A percentile compares a stretch with the other conserved stretches of the same genome.
Evolutionary conservation across 202 grass and related monocot species (phyloP).

Genomic region (Panicum hallii): DNA sequence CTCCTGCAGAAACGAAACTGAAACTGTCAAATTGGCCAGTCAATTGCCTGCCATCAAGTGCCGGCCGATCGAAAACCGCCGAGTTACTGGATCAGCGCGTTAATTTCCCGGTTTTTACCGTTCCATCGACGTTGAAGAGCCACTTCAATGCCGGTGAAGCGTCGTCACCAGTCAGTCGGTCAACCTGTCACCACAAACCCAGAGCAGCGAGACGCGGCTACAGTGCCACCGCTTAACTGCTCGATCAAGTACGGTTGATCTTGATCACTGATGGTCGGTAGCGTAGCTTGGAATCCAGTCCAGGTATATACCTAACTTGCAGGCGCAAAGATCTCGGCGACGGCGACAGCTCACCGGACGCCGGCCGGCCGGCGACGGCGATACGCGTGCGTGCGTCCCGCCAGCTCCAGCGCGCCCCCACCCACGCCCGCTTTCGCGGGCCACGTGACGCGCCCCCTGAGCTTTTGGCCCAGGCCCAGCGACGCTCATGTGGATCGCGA

Average conservation of each 20-base stretch:
- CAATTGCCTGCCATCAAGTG: background rate
- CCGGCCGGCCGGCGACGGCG: background rate
- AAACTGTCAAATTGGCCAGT: background rate
- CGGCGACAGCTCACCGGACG: slow-evolving; percentile 35
- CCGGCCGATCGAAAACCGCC: background rate
- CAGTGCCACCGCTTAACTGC: background rate
- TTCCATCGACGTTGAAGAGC: background rate
- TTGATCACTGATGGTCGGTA: background rate
- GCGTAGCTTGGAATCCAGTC: slow-evolving; percentile 44
- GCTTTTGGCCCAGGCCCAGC: too few species aligned
- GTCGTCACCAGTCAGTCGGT: background rate
- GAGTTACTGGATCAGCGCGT: background rate
- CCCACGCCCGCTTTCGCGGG: background rate
- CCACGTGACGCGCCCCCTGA: background rate
- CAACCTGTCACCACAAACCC: background rate
- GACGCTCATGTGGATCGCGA: background rate
- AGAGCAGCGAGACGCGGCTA: background rate
- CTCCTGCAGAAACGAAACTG: background rate
- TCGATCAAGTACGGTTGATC: background rate
- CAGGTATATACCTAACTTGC: slow-evolving; percentile 39
- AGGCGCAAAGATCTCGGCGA: background rate
- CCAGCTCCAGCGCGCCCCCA: background rate
- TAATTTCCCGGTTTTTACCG: too few species aligned
- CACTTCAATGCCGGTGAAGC: background rate
- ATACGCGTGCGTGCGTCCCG: background rate